Evolutionary conservation across 345 rosid species (phyloP), one percentile per base, ranked within the genome.

Genomic region (Hypericum androsaemum): DNA sequence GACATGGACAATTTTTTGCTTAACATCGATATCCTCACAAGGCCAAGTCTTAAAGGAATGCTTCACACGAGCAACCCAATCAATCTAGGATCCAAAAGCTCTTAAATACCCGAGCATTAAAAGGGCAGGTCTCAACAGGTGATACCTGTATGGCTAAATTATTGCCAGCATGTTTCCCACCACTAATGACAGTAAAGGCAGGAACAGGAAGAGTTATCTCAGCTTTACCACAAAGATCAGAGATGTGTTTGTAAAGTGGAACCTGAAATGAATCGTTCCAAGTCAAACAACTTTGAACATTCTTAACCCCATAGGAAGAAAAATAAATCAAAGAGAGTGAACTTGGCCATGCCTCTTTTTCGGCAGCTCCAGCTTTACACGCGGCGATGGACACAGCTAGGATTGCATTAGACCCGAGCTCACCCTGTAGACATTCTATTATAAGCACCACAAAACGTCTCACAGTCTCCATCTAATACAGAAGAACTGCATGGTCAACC

Each of bases 351-450:
- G 70, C 95, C 89, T 88, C 97, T 67, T 82, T 92, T 77, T 81
- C 94, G 62, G 95, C 99, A 68, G 99, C 99, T 47, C 99, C 99
- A 69, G 99, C 99, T 69, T 83, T 92, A 73, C 99, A 92, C 44
- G 97, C 99, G 71, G 99, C 97, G 46, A 92, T 77, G 40, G 99
- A 85, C 47, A 92, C 95, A 61, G 99, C 99, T 64, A 85, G 63
- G 50, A 88, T 77, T 55, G 99, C 97, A 66, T 92, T 92, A 46
- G 80, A 88, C 45, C 97, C 99, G 54, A 92, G 97, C 64, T 88
- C 95, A 66, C 67, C 58, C 99, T 85, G 79, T 41, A 50, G 45
- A 62, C 61, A 10, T 58, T 58, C 47, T 35, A 41, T 10, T 5
- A 40, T 57, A 63, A 46, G 64, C 41, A 58, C 47, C 12, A 14